A percentile compares a stretch with the other conserved stretches of the same genome.
These are phyloP conservation scores for Penicillium sp. DNA, from an alignment of 2,329 filamentous ascomycete species.

Conservation along the genomic window DNA sequence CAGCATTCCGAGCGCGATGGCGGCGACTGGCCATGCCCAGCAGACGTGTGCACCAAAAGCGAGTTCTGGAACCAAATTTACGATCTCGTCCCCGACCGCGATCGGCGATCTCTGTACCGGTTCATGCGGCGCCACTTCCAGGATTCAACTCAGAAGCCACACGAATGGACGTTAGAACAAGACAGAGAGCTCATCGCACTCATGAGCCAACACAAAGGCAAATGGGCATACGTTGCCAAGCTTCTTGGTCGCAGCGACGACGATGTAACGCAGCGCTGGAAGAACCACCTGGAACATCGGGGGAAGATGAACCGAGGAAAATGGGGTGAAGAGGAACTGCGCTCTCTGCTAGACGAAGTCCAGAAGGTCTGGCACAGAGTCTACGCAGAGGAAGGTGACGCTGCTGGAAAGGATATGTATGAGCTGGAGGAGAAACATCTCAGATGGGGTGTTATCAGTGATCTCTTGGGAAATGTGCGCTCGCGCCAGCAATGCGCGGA, in stretches of 20 bases:
- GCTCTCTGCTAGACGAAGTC: slow-evolving; percentile 29
- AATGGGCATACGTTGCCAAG: slow-evolving; percentile 39
- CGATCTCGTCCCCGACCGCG: slow-evolving; percentile 35
- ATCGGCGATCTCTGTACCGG: slow-evolving; percentile 39
- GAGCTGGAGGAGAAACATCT: slow-evolving; percentile 36
- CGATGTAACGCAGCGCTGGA: slow-evolving; percentile 45
- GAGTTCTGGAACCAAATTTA: slow-evolving; percentile 41
- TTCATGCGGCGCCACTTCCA: slow-evolving; percentile 47
- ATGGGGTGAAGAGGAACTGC: slow-evolving; percentile 39
- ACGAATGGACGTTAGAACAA: slow-evolving; percentile 42
- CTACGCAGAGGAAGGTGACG: slow-evolving; percentile 1
- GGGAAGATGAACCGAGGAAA: slow-evolving; percentile 34
- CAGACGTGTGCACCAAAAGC: slow-evolving; percentile 23
- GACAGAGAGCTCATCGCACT: slow-evolving; percentile 42
- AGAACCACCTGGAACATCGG: slow-evolving; percentile 42
- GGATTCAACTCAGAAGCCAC: slow-evolving; percentile 35
- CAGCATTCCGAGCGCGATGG: slow-evolving; percentile 33
- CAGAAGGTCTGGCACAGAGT: slow-evolving; percentile 24
- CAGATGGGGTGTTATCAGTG: slow-evolving; percentile 34
- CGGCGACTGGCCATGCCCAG: slow-evolving; percentile 25
- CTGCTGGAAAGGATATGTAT: slow-evolving; percentile 37
- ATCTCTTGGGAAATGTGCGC: slow-evolving; percentile 28
- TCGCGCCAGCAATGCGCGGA: slow-evolving; percentile 43
- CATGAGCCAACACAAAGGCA: slow-evolving; percentile 30
- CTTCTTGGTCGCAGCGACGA: slow-evolving; percentile 40